A percentile compares a stretch with the other conserved stretches of the same genome.
Conservation (phyloP, 129 eudicot species). For the Oenanthe sinensis region DNA sequence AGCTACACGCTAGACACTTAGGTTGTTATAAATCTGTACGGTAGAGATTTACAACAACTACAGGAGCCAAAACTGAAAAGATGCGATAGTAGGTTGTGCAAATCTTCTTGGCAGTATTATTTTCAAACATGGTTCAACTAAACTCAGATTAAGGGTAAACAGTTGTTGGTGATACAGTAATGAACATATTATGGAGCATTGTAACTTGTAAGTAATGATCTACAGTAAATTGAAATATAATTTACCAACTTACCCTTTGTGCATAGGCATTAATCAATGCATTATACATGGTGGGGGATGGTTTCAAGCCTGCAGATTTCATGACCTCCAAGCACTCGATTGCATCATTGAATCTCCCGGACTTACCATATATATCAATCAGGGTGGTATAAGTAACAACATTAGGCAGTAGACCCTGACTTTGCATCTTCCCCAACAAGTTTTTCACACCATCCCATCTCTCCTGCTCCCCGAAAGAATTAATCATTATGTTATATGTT, state of each 20-base stretch:
- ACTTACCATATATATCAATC: constrained; percentile 67
- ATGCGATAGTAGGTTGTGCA: background rate
- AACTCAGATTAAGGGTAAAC: background rate
- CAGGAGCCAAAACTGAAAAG: too few species aligned
- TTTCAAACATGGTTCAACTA: background rate
- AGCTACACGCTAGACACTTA: background rate
- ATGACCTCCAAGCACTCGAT: constrained; percentile 86
- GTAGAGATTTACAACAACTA: background rate
- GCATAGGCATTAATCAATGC: constrained; percentile 99
- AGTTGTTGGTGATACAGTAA: background rate
- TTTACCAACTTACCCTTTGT: constrained; percentile 56
- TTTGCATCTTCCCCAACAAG: constrained; percentile 75
- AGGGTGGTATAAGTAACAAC: constrained; percentile 84
- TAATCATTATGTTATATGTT: constrained; percentile 79
- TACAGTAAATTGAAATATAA: background rate
- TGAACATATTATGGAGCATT: background rate
- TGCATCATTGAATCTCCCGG: constrained; percentile 85
- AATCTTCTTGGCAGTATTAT: background rate
- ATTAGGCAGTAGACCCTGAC: constrained; percentile 73
- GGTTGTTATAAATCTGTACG: background rate
- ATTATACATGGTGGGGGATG: constrained; percentile 86
- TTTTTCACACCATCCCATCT: constrained; percentile 73
- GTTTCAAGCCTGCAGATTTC: constrained; percentile 81
- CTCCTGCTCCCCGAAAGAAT: constrained; percentile 82
- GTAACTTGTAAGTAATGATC: background rate